These are phyloP conservation scores for Leucoagaricus sp. DNA, from an alignment of 1,284 basidiomycete genomes.

Conservation along the genomic window DNA sequence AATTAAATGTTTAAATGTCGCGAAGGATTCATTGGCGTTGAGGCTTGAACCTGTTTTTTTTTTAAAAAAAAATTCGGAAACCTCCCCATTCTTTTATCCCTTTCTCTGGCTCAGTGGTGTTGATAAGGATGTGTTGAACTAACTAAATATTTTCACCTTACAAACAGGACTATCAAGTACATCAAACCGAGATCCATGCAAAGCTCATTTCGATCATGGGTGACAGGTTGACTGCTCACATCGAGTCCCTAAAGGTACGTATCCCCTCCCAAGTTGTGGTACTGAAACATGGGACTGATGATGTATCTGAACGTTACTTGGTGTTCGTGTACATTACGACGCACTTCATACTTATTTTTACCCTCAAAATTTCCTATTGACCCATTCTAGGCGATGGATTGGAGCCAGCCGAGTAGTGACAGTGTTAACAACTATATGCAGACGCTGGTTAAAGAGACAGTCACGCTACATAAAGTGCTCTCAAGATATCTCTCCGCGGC, in stretches of 20 bases:
- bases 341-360: not conserved
- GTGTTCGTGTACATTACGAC: too few relatives aligned
- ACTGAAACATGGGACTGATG: conserved; percentile 11
- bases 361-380: conserved; percentile 11
- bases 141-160: not conserved
- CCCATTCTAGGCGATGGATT: conserved; percentile 64
- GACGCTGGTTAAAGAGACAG: conserved; percentile 92
- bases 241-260: conserved; percentile 73
- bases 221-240: conserved; percentile 88
- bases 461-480: conserved; percentile 95
- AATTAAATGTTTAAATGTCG: too few relatives aligned
- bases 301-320: not conserved
- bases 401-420: conserved; percentile 58
- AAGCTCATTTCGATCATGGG: conserved; percentile 99
- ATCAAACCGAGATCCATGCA: conserved; percentile 98
- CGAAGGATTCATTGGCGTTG: not conserved
- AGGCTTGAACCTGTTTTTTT: not conserved
- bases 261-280: conserved; percentile 6
- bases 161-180: conserved; percentile 93
- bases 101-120: too few relatives aligned
- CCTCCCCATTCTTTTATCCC: too few relatives aligned
- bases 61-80: too few relatives aligned
- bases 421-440: conserved; percentile 86
- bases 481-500: conserved; percentile 83
- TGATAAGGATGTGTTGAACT: not conserved